These are phyloP conservation scores for Fomitopsis pulvina DNA, from an alignment of 768 basidiomycete genomes.

Conservation along the genomic window DNA sequence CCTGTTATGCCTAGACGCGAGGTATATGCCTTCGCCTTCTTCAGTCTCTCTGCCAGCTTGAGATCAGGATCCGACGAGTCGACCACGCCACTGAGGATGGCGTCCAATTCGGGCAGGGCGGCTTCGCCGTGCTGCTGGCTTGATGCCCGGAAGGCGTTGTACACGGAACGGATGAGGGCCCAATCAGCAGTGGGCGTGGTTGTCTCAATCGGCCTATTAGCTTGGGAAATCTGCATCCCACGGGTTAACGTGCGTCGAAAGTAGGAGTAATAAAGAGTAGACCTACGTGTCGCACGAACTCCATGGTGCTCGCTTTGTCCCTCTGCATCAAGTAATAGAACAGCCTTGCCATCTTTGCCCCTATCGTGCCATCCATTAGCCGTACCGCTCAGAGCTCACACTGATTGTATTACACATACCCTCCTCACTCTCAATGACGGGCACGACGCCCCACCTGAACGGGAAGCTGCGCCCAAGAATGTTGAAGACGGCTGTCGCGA, in stretches of 20 bases:
- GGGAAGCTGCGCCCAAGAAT: conserved; percentile 73
- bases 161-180: conserved; percentile 34
- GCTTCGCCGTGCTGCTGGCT: conserved; percentile 17
- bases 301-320: conserved; percentile 57
- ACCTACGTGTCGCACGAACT: conserved; percentile 50
- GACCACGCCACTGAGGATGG: conserved; percentile 27
- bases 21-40: conserved; percentile 45
- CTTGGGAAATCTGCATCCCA: conserved; percentile 32
- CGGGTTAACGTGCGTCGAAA: neutral
- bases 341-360: conserved; percentile 63
- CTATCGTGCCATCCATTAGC: conserved; percentile 29
- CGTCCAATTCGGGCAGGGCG: conserved; percentile 28
- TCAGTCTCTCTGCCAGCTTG: conserved; percentile 30
- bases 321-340: conserved; percentile 60
- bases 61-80: conserved; percentile 22
- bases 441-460: conserved; percentile 83
- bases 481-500: conserved; percentile 55
- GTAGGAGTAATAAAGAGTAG: neutral
- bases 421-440: conserved; percentile 48
- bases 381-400: neutral
- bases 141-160: conserved; percentile 29
- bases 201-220: conserved; percentile 23
- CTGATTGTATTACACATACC: conserved; percentile 20
- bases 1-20: conserved; percentile 49
- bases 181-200: conserved; percentile 32